Percentiles rank a stretch among this genome's conserved stretches.
Evolutionary conservation across 75 land plant genomes (phyloP).

Genomic region (Cupressus sempervirens): DNA sequence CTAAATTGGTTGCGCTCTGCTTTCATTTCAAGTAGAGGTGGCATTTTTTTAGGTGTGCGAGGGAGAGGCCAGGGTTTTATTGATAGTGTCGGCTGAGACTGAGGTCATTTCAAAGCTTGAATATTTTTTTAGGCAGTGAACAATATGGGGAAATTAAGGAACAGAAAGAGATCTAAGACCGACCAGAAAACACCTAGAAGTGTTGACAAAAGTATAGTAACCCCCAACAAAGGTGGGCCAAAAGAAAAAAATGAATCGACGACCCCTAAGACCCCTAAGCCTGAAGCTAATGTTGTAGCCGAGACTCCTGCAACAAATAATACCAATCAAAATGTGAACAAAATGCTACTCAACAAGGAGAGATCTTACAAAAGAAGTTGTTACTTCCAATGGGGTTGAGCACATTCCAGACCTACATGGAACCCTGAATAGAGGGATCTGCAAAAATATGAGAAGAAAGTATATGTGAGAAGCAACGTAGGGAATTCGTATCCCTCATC

Average conservation of each 20-base stretch:
- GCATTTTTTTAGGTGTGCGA: not conserved
- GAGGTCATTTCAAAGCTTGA: not conserved
- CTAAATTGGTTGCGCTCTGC: not conserved
- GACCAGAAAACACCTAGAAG: not conserved
- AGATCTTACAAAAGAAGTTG: no score
- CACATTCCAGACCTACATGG: no score
- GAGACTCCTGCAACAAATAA: not conserved
- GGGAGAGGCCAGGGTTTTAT: not conserved
- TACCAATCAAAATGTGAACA: not conserved
- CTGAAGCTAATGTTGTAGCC: not conserved
- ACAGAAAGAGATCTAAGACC: not conserved
- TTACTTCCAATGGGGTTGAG: no score
- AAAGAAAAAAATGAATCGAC: not conserved
- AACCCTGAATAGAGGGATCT: constrained; percentile 72
- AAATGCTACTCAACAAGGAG: not conserved
- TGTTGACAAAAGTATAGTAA: not conserved
- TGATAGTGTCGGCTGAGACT: not conserved
- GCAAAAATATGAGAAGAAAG: constrained; percentile 50
- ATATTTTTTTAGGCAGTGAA: not conserved
- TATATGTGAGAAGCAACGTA: constrained; percentile 32
- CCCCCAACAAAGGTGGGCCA: not conserved
- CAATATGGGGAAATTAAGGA: not conserved
- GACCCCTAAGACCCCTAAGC: no score
- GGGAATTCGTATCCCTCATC: constrained; percentile 24
- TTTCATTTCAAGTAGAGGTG: not conserved